Evolutionary conservation across 202 grass and related monocot species (phyloP).

Genomic region (Elaeis oleifera): DNA sequence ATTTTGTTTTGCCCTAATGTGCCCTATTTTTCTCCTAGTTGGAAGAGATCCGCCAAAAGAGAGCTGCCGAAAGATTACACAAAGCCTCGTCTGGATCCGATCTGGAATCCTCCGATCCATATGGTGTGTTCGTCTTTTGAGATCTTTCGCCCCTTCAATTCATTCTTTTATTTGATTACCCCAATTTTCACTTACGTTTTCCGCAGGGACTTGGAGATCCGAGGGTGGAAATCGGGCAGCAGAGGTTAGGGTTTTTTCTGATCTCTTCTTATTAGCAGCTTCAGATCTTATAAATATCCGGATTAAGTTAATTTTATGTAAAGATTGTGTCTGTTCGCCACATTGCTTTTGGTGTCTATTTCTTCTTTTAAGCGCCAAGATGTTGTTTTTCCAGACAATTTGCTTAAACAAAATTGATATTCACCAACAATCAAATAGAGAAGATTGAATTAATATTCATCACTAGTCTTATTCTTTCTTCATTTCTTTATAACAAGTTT

Average conservation of each 20-base stretch:
- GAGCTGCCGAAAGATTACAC: conserved; percentile 63
- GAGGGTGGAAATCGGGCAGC: neutral
- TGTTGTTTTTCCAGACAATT: too few species aligned
- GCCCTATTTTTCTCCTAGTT: conserved; percentile 31
- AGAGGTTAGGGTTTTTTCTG: conserved; percentile 36
- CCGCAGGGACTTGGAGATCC: conserved; percentile 25
- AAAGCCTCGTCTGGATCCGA: conserved; percentile 33
- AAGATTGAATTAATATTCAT: too few species aligned
- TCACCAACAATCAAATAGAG: too few species aligned
- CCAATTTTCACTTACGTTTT: neutral
- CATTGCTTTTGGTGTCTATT: too few species aligned
- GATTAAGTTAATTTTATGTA: too few species aligned
- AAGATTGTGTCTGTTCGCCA: too few species aligned
- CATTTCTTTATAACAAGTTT: too few species aligned
- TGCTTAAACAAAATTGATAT: too few species aligned
- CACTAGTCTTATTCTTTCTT: too few species aligned
- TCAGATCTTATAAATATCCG: too few species aligned
- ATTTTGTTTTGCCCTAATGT: conserved; percentile 22
- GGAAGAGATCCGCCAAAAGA: conserved; percentile 92
- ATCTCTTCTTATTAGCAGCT: neutral
- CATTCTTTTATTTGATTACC: neutral
- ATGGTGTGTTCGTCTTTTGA: conserved; percentile 7
- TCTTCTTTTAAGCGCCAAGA: too few species aligned
- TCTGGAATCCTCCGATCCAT: conserved; percentile 46
- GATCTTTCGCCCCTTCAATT: neutral